Percentiles rank a stretch among this genome's conserved stretches.
phyloP scores from a whole-genome alignment of 768 basidiomycete species.

The Xerocomus brunneocitrinus region DNA sequence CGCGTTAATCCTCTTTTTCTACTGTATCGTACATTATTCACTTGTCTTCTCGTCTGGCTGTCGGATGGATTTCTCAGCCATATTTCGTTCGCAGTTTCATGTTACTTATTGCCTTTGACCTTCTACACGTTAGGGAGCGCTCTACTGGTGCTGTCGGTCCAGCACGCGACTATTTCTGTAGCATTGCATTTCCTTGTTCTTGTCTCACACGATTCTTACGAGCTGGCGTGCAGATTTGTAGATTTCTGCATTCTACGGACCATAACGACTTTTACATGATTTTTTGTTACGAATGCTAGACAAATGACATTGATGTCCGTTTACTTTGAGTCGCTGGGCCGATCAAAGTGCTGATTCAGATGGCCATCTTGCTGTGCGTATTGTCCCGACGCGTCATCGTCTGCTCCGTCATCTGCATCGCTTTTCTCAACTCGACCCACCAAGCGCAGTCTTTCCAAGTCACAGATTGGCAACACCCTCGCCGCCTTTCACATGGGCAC shows the following conservation, averaged over 20 bases:
- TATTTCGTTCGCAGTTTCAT: constrained; percentile 15
- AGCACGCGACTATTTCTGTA: constrained; percentile 30
- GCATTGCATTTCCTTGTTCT: constrained; percentile 30
- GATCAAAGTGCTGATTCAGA: constrained; percentile 7
- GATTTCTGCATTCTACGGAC: constrained; percentile 27
- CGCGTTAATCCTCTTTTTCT: constrained; percentile 26
- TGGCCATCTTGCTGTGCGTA: background rate
- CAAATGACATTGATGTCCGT: constrained; percentile 23
- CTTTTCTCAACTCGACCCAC: background rate
- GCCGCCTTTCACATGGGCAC: no score
- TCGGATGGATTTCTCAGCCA: constrained; percentile 31
- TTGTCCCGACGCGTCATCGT: background rate
- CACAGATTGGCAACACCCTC: background rate
- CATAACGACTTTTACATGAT: constrained; percentile 21
- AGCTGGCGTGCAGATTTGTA: constrained; percentile 27
- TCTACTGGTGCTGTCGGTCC: constrained; percentile 26
- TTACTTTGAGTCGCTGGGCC: constrained; percentile 3
- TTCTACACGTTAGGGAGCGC: constrained; percentile 34
- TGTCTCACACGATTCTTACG: constrained; percentile 14
- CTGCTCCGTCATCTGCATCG: background rate
- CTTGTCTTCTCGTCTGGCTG: constrained; percentile 27
- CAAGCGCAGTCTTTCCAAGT: background rate
- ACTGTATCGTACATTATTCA: constrained; percentile 30
- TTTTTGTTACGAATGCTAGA: constrained; percentile 23
- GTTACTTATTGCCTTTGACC: constrained; percentile 35